Percentiles rank a stretch among this genome's conserved stretches.
Evolutionary conservation across 257 asterid species (phyloP).

Genomic region (Jacaranda copaia): DNA sequence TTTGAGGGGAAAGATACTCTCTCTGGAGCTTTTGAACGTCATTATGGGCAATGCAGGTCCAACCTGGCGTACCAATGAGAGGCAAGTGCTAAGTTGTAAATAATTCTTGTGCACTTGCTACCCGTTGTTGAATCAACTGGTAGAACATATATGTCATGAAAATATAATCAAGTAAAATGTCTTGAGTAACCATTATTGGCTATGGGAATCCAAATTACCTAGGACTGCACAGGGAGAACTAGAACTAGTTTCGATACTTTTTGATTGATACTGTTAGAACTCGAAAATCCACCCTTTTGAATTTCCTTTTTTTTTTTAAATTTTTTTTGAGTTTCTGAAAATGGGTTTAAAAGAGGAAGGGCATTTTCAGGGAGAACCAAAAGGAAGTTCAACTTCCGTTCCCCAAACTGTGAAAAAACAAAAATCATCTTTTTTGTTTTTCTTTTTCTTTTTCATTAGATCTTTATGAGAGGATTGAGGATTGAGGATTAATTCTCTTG

Average conservation of each 20-base stretch:
- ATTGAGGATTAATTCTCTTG: constrained; percentile 5
- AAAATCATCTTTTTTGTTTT: too few species aligned
- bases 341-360: too few species aligned
- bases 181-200: constrained; percentile 23
- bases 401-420: too few species aligned
- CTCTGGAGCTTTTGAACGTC: constrained; percentile 95
- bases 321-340: too few species aligned
- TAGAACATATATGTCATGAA: constrained; percentile 14
- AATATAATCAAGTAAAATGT: not conserved
- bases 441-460: too few species aligned
- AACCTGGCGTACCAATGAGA: constrained; percentile 88
- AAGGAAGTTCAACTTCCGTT: too few species aligned
- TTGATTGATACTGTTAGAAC: not conserved
- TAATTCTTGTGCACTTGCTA: constrained; percentile 27
- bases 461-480: too few species aligned
- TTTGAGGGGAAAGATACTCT: constrained; percentile 87
- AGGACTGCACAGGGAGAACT: not conserved
- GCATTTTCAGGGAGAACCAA: too few species aligned
- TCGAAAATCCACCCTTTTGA: too few species aligned
- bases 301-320: too few species aligned
- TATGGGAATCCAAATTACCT: not conserved
- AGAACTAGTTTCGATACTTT: not conserved
- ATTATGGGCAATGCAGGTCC: constrained; percentile 90
- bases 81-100: constrained; percentile 56
- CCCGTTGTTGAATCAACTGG: constrained; percentile 25